These are phyloP conservation scores for Metschnikowia lunata DNA, from an alignment of 805 yeast genomes.

Conservation along the genomic window DNA sequence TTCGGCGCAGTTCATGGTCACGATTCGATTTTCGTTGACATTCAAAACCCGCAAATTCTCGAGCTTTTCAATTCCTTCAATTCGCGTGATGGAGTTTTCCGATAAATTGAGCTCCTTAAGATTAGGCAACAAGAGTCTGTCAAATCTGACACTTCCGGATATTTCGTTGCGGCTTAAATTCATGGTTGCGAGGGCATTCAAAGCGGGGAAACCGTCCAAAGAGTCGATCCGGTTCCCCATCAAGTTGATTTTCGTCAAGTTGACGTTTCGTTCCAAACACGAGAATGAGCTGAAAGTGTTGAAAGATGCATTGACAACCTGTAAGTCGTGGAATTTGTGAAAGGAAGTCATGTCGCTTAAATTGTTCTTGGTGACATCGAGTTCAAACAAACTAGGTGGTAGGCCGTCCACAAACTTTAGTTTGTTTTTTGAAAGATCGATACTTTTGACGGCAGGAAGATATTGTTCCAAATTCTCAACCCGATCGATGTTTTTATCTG, in stretches of 20 bases:
- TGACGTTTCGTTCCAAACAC: constrained; percentile 36
- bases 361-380: constrained; percentile 36
- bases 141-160: constrained; percentile 36
- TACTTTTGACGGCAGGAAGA: constrained; percentile 38
- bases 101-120: constrained; percentile 43
- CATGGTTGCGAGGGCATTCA: constrained; percentile 38
- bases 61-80: constrained; percentile 35
- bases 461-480: constrained; percentile 41
- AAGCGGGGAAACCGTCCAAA: constrained; percentile 33
- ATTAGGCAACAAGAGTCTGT: constrained; percentile 28
- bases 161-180: constrained; percentile 41
- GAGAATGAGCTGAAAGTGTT: constrained; percentile 36
- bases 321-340: constrained; percentile 36
- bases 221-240: constrained; percentile 32
- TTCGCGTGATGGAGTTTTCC: constrained; percentile 33
- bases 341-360: constrained; percentile 42
- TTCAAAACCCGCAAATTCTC: constrained; percentile 37
- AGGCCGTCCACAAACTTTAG: constrained; percentile 44
- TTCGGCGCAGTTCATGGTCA: constrained; percentile 16
- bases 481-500: constrained; percentile 32
- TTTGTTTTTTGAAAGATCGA: constrained; percentile 41
- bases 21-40: constrained; percentile 38
- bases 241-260: constrained; percentile 39
- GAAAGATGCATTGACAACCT: constrained; percentile 35
- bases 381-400: constrained; percentile 34